A percentile compares a stretch with the other conserved stretches of the same genome.
These are phyloP conservation scores for Rosa multiflora DNA, from an alignment of 306 rosid species.

Conservation along the genomic window DNA sequence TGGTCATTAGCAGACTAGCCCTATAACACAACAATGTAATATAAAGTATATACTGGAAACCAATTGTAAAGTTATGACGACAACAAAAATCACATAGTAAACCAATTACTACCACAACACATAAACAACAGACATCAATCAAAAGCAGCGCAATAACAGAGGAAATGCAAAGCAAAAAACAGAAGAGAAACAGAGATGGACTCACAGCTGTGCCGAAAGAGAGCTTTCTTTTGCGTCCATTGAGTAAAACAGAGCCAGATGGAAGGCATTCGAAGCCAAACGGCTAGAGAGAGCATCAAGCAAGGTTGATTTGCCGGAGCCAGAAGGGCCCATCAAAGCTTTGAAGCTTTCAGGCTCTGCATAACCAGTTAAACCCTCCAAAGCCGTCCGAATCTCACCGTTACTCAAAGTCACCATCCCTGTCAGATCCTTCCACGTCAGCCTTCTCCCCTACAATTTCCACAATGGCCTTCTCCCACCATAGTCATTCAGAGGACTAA, in stretches of 20 bases:
- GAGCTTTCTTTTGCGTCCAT: slow-evolving; percentile 91
- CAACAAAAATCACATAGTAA: slow-evolving; percentile 5
- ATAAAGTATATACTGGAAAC: neutral
- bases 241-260: slow-evolving; percentile 80
- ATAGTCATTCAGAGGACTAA: slow-evolving; percentile 95
- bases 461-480: slow-evolving; percentile 69
- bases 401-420: slow-evolving; percentile 75
- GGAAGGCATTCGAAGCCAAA: slow-evolving; percentile 85
- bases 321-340: slow-evolving; percentile 99
- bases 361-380: slow-evolving; percentile 79
- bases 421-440: slow-evolving; percentile 95
- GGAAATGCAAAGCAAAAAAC: neutral
- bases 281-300: slow-evolving; percentile 97
- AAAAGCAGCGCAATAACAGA: neutral
- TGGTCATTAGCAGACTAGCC: neutral
- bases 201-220: slow-evolving; percentile 94
- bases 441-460: slow-evolving; percentile 79
- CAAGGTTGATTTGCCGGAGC: slow-evolving; percentile 90
- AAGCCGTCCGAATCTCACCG: slow-evolving; percentile 81
- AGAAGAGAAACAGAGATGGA: neutral
- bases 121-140: neutral
- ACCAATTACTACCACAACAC: neutral
- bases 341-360: slow-evolving; percentile 94
- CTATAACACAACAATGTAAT: neutral
- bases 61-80: neutral